These are phyloP conservation scores for Coemansia sp. DNA, from an alignment of 192 early-diverging fungal genomes.

Conservation along the genomic window DNA sequence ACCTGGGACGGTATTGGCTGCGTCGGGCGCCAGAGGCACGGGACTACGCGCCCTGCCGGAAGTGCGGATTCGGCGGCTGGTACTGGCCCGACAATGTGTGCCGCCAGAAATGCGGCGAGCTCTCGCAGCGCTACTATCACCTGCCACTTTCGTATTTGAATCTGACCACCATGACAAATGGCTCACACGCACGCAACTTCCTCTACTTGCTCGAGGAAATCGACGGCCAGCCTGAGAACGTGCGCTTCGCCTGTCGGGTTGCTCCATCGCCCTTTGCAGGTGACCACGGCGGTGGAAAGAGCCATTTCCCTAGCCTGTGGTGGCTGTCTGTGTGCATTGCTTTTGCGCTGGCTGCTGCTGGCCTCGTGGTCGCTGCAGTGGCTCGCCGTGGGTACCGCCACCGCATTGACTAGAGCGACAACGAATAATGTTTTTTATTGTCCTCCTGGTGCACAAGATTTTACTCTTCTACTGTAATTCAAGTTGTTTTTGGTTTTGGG, in stretches of 20 bases:
- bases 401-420: background rate
- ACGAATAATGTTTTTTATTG: background rate
- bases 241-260: slow-evolving; percentile 18
- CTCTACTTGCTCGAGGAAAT: slow-evolving; percentile 40
- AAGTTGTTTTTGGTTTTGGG: too few species aligned
- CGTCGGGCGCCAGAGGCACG: slow-evolving; percentile 13
- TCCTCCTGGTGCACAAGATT: background rate
- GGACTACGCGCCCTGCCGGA: slow-evolving; percentile 17
- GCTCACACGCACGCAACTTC: too few species aligned
- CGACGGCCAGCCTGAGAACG: slow-evolving; percentile 20
- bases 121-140: slow-evolving; percentile 47
- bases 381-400: slow-evolving; percentile 10
- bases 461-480: background rate
- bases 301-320: background rate
- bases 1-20: slow-evolving; percentile 49
- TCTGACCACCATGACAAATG: background rate
- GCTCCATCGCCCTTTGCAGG: background rate
- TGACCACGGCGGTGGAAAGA: background rate
- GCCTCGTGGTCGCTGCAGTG: background rate
- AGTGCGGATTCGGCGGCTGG: slow-evolving; percentile 27
- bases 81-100: slow-evolving; percentile 34
- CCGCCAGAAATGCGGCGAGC: slow-evolving; percentile 30
- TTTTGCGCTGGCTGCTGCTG: background rate
- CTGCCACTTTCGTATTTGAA: slow-evolving; percentile 31
- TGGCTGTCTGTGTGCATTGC: slow-evolving; percentile 1